These are phyloP conservation scores for Eimeria maxima DNA, from an alignment of 169 alveolate species.

Conservation along the genomic window DNA sequence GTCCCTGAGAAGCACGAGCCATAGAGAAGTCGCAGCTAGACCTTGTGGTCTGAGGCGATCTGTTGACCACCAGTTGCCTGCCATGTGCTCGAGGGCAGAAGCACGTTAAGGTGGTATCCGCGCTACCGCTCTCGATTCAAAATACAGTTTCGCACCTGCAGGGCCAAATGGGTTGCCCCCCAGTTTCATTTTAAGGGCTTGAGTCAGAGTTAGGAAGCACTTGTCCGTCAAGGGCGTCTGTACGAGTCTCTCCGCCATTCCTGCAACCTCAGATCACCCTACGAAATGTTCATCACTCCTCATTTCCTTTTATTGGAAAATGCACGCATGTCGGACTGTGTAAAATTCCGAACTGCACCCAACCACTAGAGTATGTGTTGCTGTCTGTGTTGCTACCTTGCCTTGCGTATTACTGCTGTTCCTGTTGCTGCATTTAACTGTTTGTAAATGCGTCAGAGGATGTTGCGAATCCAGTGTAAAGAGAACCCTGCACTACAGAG, in stretches of 20 bases:
- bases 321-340: not conserved
- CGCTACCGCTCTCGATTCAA: not conserved
- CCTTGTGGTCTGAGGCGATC: not conserved
- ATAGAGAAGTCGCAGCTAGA: not conserved
- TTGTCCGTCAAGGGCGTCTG: conserved; percentile 99
- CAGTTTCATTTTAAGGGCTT: conserved; percentile 97
- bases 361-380: not conserved
- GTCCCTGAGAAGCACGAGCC: conserved; percentile 91
- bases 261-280: conserved; percentile 58
- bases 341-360: not conserved
- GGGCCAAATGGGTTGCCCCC: conserved; percentile 99
- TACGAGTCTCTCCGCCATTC: conserved; percentile 94
- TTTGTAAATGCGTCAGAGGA: not conserved
- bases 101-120: not conserved
- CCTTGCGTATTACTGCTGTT: not conserved
- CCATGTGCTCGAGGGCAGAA: too few relatives aligned
- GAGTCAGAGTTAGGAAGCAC: conserved; percentile 98
- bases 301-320: not conserved
- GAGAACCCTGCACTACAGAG: not conserved
- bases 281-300: not conserved
- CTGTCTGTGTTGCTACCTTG: not conserved
- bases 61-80: too few relatives aligned
- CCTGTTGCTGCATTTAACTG: not conserved
- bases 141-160: conserved; percentile 91
- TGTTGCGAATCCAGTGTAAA: not conserved